Evolutionary conservation across 176 grass and related monocot species (phyloP), one percentile per base, ranked within the genome.

Genomic region (Poa annua): DNA sequence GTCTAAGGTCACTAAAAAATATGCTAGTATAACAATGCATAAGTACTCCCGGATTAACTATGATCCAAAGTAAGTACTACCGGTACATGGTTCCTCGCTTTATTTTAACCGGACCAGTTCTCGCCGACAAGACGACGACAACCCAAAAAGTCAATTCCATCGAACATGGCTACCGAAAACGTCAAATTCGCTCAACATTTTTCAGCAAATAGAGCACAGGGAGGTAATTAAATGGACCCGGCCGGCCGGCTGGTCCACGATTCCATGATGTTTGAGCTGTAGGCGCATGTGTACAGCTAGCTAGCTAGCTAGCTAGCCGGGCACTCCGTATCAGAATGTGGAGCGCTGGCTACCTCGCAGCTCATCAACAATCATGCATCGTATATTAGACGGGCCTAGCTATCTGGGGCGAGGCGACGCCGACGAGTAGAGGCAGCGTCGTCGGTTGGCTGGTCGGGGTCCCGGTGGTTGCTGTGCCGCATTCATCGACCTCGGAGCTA

Each of bases 381-480:
- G n/a, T n/a, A n/a, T n/a, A n/a, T n/a, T n/a, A n/a, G n/a, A n/a
- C n/a, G n/a, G n/a, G n/a, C n/a, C n/a, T n/a, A n/a, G n/a, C n/a
- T n/a, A n/a, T n/a, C n/a, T 29, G 29, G 29, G 29, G 29, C 29
- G 29, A 2, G 12, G 61, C 26, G 61, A 63, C 60, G 60, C 60
- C 60, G 60, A 64, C 61, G 61, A 64, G 60, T 13, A 29, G 0
- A 47, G 29, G 29, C 29, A 29, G 2, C 45, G 7, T 34, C 34
- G 77, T 85, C 71, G 83, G 72, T 77, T 85, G 35, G 78, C 47
- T 57, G 78, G 72, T 89, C 82, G 64, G 63, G 79, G 54, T 89
- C 83, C 71, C 55, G 83, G 88, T 89, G 78, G 88, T 85, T 89
- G 78, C 61, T 4, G 42, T n/a, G 88, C 14, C 25, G 21, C 71